Evolutionary conservation across 768 basidiomycete species (phyloP).

Genomic region (Leucosporidium yakuticum): DNA sequence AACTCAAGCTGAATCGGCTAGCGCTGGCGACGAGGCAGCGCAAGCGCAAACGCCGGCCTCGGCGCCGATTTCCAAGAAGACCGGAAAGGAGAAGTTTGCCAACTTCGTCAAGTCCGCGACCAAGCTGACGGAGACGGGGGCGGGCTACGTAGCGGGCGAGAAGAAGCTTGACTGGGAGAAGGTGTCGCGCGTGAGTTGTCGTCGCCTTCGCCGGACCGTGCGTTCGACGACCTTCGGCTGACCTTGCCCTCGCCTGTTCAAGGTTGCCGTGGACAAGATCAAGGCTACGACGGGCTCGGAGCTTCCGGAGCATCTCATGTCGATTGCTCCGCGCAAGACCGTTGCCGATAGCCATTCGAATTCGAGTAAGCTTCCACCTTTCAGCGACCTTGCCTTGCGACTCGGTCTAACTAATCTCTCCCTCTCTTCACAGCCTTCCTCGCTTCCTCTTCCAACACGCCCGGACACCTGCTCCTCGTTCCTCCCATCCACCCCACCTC

Average conservation of each 20-base stretch:
- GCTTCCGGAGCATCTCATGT: constrained; percentile 2
- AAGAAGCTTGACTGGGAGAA: constrained; percentile 4
- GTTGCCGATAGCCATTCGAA: not conserved
- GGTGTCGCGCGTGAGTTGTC: not conserved
- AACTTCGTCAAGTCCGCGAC: not conserved
- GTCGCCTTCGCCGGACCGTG: not conserved
- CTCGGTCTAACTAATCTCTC: too few species aligned
- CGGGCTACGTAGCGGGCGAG: not conserved
- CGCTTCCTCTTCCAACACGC: not conserved
- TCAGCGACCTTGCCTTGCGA: not conserved
- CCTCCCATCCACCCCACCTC: not conserved
- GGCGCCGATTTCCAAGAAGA: not conserved
- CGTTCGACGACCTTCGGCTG: not conserved
- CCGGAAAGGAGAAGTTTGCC: not conserved
- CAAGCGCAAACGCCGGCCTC: not conserved
- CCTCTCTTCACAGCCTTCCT: not conserved
- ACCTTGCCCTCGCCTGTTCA: not conserved
- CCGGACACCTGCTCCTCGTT: constrained; percentile 3
- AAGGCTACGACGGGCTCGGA: not conserved
- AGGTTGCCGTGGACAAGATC: constrained; percentile 6
- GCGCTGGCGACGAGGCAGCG: not conserved
- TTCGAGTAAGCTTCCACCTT: not conserved
- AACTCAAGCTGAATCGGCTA: too few species aligned
- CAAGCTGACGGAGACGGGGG: not conserved
- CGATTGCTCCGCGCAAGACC: not conserved